Evolutionary conservation across 352 stramenopile genomes (phyloP).

Genomic region (Achlya hypogyna): DNA sequence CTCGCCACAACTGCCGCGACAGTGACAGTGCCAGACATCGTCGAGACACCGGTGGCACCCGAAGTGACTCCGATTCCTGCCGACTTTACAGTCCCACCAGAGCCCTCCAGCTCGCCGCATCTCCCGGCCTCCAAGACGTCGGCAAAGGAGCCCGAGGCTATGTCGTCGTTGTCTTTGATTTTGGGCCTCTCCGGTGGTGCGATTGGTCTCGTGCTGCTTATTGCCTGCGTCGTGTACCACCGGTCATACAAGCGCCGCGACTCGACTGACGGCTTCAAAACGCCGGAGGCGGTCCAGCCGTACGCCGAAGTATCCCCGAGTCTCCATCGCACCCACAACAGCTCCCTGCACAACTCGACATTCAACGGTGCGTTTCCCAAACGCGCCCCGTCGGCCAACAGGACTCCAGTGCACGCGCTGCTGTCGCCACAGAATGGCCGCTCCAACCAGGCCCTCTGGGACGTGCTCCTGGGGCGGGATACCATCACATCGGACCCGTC

Average conservation of each 20-base stretch:
- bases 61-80: no score
- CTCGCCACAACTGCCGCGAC: neutral
- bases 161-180: neutral
- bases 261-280: neutral
- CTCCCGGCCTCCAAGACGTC: conserved; percentile 2
- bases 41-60: no score
- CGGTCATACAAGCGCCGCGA: neutral
- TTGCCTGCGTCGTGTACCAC: neutral
- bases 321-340: neutral
- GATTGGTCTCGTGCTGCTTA: neutral
- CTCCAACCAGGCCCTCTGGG: neutral
- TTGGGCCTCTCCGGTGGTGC: neutral
- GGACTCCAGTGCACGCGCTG: neutral
- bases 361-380: neutral
- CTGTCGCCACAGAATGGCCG: neutral
- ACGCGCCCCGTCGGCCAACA: neutral
- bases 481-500: neutral
- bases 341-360: neutral
- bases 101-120: no score
- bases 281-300: neutral
- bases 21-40: neutral
- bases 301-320: neutral
- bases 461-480: neutral
- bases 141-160: neutral
- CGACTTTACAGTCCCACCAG: no score